These are phyloP conservation scores for Carallia pectinifolia DNA, from an alignment of 345 rosid genomes.

Conservation along the genomic window DNA sequence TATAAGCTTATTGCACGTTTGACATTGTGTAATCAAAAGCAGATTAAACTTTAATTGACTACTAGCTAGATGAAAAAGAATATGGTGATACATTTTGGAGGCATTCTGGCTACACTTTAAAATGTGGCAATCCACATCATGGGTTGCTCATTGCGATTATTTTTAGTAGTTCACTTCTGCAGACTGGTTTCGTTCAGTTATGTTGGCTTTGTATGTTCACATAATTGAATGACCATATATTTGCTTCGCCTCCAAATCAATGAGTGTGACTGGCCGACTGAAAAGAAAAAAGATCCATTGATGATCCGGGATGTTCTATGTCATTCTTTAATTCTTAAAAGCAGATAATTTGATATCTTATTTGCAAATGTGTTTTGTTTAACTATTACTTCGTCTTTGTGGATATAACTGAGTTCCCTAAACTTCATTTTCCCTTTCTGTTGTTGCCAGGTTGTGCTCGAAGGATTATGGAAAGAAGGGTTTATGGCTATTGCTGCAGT, in stretches of 20 bases:
- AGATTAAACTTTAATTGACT: no score
- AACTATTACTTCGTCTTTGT: not conserved
- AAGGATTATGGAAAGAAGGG: constrained; percentile 87
- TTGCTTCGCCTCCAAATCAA: not conserved
- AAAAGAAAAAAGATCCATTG: not conserved
- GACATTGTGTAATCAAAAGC: no score
- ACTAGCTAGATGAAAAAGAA: no score
- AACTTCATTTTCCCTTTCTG: constrained; percentile 2
- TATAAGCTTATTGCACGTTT: no score
- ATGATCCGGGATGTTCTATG: not conserved
- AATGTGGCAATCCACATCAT: not conserved
- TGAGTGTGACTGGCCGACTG: not conserved
- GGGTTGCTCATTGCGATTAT: not conserved
- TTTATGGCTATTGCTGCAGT: constrained; percentile 90
- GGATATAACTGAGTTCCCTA: not conserved
- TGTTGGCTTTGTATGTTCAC: not conserved
- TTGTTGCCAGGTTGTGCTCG: constrained; percentile 74
- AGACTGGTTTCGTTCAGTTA: not conserved
- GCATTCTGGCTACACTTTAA: not conserved
- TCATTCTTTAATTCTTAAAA: not conserved
- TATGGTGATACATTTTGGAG: no score
- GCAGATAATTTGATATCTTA: not conserved
- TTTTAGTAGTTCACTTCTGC: not conserved
- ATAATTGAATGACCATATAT: not conserved
- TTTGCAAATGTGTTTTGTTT: not conserved